Base-by-base conservation (phyloP, 495 filamentous ascomycete genomes). In the Penicillium pulvis region DNA sequence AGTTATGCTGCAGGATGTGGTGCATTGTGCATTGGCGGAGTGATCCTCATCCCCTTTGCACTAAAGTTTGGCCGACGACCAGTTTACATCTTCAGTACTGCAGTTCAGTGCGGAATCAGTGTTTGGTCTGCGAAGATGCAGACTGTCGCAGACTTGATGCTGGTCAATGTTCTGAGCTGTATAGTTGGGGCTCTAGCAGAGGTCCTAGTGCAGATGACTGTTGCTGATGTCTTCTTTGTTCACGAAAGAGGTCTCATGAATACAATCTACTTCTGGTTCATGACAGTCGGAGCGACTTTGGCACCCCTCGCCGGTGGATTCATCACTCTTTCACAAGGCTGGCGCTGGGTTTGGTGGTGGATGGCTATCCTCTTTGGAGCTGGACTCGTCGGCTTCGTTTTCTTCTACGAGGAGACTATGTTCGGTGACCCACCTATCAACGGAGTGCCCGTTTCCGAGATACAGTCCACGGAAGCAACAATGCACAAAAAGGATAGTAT, bases 271-370 rank as follows among this genome's bases (percentile, higher is more conserved):
- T 60, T 73, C 30, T 74, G 69, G 62, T 57, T 72, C 2, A 55
- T 59, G 31, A 66, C 59, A 20, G 41, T 74, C 1, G 77, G 76
- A 1, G 52, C 62, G 0, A 70, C 62, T 19, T 62, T 83, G 4
- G 70, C 64, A 0, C 73, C 77, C 8, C 61, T 84, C 3, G 69
- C 77, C 8, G 73, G 72, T 39, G 80, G 81, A 1, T 75, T 72
- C 51, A 73, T 79, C 16, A 75, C 77, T 2, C 63, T 65, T 16
- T 70, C 69, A 14, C 74, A 78, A 45, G 77, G 77, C 0, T 83
- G 80, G 80, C 60, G 72, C 4, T 81, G 79, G 77, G 70, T 80
- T 6, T 82, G 76, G 70, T 82, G 79, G 80, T 80, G 74, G 72
- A 71, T 65, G 49, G 70, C 67, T 7, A 80, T 81, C 24, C 63